Evolutionary conservation across 768 basidiomycete species (phyloP).

Genomic region (Tylopilus rubrobrunneus): DNA sequence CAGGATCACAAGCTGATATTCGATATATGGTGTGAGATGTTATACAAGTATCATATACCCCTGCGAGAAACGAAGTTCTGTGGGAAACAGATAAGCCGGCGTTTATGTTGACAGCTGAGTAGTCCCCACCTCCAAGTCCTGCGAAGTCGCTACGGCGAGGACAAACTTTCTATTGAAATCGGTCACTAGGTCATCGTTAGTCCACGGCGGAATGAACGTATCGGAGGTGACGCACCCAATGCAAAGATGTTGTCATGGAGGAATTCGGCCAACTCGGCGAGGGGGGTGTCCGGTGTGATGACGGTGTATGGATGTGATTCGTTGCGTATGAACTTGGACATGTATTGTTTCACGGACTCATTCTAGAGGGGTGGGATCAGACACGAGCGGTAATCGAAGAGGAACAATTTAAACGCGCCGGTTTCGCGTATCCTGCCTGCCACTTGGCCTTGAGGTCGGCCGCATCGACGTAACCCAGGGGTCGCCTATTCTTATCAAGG

Average conservation of each 20-base stretch:
- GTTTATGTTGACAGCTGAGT: neutral
- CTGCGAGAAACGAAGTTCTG: slow-evolving; percentile 30
- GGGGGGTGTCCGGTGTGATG: slow-evolving; percentile 76
- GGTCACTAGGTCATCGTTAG: slow-evolving; percentile 55
- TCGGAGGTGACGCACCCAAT: slow-evolving; percentile 47
- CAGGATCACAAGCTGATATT: neutral
- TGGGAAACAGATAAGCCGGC: neutral
- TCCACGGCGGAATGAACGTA: neutral
- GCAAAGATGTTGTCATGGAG: slow-evolving; percentile 71
- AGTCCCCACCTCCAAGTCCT: slow-evolving; percentile 55
- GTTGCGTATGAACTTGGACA: slow-evolving; percentile 70
- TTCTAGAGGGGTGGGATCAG: slow-evolving; percentile 37
- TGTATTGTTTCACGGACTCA: slow-evolving; percentile 67
- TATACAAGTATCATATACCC: slow-evolving; percentile 17
- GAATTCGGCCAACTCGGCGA: slow-evolving; percentile 81
- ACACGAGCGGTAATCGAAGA: neutral
- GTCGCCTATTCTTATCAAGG: slow-evolving; percentile 64
- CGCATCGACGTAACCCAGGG: slow-evolving; percentile 84
- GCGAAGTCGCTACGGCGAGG: slow-evolving; percentile 70
- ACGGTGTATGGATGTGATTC: slow-evolving; percentile 65
- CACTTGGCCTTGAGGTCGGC: slow-evolving; percentile 70
- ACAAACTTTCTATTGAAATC: slow-evolving; percentile 81
- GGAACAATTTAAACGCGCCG: slow-evolving; percentile 41
- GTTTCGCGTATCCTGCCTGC: slow-evolving; percentile 67
- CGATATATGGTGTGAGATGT: neutral